Evolutionary conservation across 2,329 filamentous ascomycete genomes (phyloP).

Genomic region (Aspergillus cejpii): DNA sequence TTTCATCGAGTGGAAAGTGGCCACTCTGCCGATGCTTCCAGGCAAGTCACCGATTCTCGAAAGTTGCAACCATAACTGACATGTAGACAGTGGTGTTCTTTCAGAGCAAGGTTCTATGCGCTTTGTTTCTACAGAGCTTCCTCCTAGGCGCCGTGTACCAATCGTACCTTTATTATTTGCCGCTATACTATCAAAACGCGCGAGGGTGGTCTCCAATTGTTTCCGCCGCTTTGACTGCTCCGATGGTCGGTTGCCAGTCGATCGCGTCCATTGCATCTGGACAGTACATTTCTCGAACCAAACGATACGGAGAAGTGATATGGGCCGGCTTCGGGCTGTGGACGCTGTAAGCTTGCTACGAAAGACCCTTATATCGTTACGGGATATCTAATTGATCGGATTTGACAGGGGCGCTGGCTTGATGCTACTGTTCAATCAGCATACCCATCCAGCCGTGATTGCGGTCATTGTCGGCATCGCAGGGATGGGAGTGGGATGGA

Average conservation of each 20-base stretch:
- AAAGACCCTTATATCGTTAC: rapidly evolving
- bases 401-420: conserved; percentile 45
- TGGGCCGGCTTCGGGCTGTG: conserved; percentile 44
- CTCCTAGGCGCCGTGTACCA: conserved; percentile 57
- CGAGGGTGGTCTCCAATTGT: conserved; percentile 40
- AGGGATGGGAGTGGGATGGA: conserved; percentile 49
- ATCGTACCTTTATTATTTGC: conserved; percentile 54
- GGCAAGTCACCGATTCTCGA: conserved; percentile 18
- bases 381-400: conserved; percentile 1
- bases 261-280: conserved; percentile 42
- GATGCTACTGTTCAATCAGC: conserved; percentile 44
- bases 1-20: conserved; percentile 51
- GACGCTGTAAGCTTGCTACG: conserved; percentile 37
- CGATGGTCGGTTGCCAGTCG: conserved; percentile 46
- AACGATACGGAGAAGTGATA: conserved; percentile 55
- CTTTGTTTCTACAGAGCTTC: conserved; percentile 54
- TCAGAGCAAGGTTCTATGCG: conserved; percentile 46
- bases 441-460: conserved; percentile 45
- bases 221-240: conserved; percentile 49
- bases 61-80: conserved; percentile 5
- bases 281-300: conserved; percentile 51
- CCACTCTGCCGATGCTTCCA: conserved; percentile 54
- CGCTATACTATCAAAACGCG: conserved; percentile 57
- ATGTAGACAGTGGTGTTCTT: conserved; percentile 43
- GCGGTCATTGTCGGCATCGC: conserved; percentile 47